phyloP scores from a whole-genome alignment of 2,329 filamentous ascomycete genomes.

The Ceratocystiopsis minuta region DNA sequence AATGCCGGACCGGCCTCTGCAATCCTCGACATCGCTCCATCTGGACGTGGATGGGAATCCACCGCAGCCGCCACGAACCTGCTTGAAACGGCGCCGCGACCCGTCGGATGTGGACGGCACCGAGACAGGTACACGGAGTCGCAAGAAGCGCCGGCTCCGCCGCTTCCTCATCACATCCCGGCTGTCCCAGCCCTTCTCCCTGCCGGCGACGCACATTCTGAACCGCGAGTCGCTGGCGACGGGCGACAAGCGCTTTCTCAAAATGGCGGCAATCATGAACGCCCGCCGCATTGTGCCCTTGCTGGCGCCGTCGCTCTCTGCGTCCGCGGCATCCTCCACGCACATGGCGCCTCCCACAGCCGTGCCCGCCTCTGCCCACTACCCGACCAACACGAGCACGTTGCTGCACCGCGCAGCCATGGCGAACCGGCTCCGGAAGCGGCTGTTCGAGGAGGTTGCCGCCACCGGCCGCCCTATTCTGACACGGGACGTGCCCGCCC shows the following conservation, averaged over 20 bases:
- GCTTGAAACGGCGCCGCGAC: constrained; percentile 31
- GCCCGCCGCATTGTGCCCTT: constrained; percentile 12
- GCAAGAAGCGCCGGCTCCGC: constrained; percentile 51
- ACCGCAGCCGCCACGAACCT: background rate
- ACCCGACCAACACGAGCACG: constrained; percentile 14
- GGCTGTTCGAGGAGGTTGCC: constrained; percentile 22
- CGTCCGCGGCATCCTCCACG: background rate
- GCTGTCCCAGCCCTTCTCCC: constrained; percentile 50
- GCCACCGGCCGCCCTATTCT: background rate
- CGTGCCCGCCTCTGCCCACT: no score
- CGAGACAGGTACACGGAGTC: constrained; percentile 28
- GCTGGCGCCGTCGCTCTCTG: background rate
- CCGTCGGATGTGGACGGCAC: constrained; percentile 41
- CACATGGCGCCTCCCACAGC: no score
- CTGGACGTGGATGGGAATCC: background rate
- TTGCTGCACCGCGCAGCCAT: constrained; percentile 46
- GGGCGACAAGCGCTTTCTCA: constrained; percentile 30
- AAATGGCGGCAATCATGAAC: constrained; percentile 25
- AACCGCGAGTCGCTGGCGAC: constrained; percentile 33
- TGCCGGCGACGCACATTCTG: constrained; percentile 51
- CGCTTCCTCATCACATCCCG: constrained; percentile 49
- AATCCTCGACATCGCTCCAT: no score
- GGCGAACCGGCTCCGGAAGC: constrained; percentile 39
- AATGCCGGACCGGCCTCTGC: no score
- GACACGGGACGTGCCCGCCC: constrained; percentile 6